These are phyloP conservation scores for Phytopythium sindhum DNA, from an alignment of 352 stramenopile species.

Conservation along the genomic window DNA sequence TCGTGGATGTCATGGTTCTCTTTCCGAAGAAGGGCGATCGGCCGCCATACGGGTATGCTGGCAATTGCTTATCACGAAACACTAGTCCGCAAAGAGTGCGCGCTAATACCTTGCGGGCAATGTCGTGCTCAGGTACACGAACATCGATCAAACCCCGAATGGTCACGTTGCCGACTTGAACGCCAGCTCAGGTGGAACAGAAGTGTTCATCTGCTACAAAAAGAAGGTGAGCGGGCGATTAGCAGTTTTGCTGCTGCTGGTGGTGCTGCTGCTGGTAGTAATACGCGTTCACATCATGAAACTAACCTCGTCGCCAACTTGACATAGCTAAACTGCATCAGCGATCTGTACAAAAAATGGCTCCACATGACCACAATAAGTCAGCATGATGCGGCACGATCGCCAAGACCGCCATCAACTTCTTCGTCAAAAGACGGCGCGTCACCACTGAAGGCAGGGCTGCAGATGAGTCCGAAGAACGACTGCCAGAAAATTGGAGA, in stretches of 20 bases:
- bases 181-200: constrained; percentile 62
- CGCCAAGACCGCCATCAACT: constrained; percentile 1
- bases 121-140: constrained; percentile 51
- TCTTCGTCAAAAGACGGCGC: not conserved
- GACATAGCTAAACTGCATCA: constrained; percentile 29
- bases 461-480: not conserved
- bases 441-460: not conserved
- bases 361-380: constrained; percentile 18
- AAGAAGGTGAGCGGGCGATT: constrained; percentile 43
- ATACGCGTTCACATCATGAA: not conserved
- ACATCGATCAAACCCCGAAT: constrained; percentile 68
- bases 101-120: not conserved
- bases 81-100: constrained; percentile 61
- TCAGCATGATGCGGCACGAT: not conserved
- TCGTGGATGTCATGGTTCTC: constrained; percentile 66
- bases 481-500: not conserved
- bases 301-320: not conserved
- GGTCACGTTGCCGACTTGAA: constrained; percentile 73
- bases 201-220: constrained; percentile 81
- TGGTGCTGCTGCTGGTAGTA: too few relatives aligned
- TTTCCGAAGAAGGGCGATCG: constrained; percentile 85
- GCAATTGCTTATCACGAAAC: not conserved
- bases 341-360: constrained; percentile 39
- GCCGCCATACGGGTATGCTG: constrained; percentile 65
- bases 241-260: not conserved